Percentiles rank a stretch among this genome's conserved stretches.
Evolutionary conservation across 345 rosid genomes (phyloP).

Genomic region (Gossypium turneri): DNA sequence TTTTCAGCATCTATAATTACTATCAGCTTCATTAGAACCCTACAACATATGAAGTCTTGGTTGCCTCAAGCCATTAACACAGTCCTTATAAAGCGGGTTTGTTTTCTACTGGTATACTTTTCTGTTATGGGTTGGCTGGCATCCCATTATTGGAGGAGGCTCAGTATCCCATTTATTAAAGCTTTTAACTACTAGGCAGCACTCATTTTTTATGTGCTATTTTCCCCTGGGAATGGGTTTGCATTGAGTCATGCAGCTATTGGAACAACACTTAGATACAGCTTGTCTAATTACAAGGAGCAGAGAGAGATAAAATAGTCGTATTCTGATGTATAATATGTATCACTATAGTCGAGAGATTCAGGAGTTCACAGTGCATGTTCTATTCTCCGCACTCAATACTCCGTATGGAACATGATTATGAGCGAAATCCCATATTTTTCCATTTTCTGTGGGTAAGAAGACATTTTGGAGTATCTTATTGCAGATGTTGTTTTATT

Average conservation of each 20-base stretch:
- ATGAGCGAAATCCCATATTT: not conserved
- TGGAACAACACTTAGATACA: not conserved
- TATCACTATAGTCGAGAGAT: not conserved
- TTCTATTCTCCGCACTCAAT: not conserved
- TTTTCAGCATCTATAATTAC: conserved; percentile 44
- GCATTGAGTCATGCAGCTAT: conserved; percentile 2
- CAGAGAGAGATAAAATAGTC: conserved; percentile 1
- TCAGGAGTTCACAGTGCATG: not conserved
- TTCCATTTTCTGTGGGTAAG: not conserved
- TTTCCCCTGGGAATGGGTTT: conserved; percentile 3
- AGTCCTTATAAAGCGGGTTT: conserved; percentile 34
- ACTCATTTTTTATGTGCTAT: conserved; percentile 9
- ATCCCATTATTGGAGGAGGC: conserved; percentile 35
- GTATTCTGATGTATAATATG: conserved; percentile 11
- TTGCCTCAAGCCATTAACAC: conserved; percentile 7
- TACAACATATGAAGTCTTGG: conserved; percentile 35
- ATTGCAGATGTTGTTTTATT: no score
- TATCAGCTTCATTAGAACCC: conserved; percentile 29
- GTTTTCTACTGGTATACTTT: conserved; percentile 43
- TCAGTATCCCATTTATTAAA: conserved; percentile 33
- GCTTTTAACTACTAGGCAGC: conserved; percentile 22
- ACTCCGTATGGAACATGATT: not conserved
- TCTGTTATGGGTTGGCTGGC: conserved; percentile 45
- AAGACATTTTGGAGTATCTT: not conserved
- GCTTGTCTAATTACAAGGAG: not conserved